These are phyloP conservation scores for Ustilago esculenta DNA, from an alignment of 1,284 basidiomycete species.

Conservation along the genomic window DNA sequence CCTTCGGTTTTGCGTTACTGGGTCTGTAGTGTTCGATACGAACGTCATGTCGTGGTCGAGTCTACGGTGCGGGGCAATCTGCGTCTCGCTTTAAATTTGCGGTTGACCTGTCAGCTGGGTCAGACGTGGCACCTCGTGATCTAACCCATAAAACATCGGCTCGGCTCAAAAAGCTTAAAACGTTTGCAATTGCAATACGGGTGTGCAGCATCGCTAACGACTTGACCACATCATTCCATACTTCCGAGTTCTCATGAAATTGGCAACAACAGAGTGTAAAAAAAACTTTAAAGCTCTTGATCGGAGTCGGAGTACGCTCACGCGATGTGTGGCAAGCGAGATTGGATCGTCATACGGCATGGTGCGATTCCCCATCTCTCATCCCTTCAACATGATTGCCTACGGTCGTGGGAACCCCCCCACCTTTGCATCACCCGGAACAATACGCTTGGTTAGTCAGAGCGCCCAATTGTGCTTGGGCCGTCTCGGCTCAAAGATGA, in stretches of 20 bases:
- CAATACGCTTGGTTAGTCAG: background rate
- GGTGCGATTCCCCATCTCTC: slow-evolving; percentile 9
- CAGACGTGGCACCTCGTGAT: background rate
- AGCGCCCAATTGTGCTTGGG: no score
- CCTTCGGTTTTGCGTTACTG: no score
- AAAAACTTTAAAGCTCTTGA: slow-evolving; percentile 2
- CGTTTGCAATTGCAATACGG: no score
- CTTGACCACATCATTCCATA: no score
- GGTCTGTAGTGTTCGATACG: no score
- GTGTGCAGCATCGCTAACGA: no score
- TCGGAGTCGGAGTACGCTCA: background rate
- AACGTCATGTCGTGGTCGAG: no score
- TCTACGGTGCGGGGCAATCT: slow-evolving; percentile 24
- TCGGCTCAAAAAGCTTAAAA: no score
- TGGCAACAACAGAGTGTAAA: no score
- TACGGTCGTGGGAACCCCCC: background rate
- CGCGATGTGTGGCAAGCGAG: background rate
- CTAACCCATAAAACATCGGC: background rate
- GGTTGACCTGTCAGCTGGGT: background rate
- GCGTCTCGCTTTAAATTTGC: slow-evolving; percentile 13
- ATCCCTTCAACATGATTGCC: slow-evolving; percentile 20
- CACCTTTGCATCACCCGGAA: background rate
- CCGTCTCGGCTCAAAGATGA: no score
- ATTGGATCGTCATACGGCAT: slow-evolving; percentile 24
- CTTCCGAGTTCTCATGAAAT: no score